These are phyloP conservation scores for Monsonia emarginata DNA, from an alignment of 441 rosid species.

Conservation along the genomic window DNA sequence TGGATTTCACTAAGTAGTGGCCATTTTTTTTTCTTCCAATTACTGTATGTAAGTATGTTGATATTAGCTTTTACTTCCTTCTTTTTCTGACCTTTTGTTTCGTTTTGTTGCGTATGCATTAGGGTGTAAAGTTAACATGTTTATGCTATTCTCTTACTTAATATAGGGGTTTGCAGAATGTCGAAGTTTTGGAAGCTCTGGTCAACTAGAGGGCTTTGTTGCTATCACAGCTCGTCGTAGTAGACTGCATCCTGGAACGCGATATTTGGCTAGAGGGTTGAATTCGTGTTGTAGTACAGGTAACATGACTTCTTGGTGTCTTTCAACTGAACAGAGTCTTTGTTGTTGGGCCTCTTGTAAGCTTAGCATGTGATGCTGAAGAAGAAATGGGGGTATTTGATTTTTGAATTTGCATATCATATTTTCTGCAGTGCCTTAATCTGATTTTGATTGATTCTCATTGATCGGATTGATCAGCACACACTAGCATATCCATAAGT, in stretches of 20 bases:
- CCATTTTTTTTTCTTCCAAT: neutral
- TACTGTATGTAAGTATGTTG: neutral
- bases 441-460: neutral
- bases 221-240: slow-evolving; percentile 93
- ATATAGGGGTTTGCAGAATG: slow-evolving; percentile 97
- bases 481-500: neutral
- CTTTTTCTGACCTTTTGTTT: neutral
- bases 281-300: slow-evolving; percentile 97
- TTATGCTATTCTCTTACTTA: slow-evolving; percentile 42
- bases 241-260: slow-evolving; percentile 95
- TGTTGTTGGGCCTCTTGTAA: neutral
- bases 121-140: slow-evolving; percentile 20
- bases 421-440: neutral
- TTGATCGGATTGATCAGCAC: neutral
- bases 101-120: neutral
- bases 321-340: slow-evolving; percentile 2
- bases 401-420: neutral
- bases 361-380: neutral
- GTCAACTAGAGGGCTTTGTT: slow-evolving; percentile 83
- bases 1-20: neutral
- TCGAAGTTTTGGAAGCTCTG: slow-evolving; percentile 85
- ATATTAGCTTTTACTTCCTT: neutral
- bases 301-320: slow-evolving; percentile 25
- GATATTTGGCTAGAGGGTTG: slow-evolving; percentile 93
- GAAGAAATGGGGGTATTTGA: neutral